phyloP scores from a whole-genome alignment of 169 alveolate species.

The Babesia sp. region DNA sequence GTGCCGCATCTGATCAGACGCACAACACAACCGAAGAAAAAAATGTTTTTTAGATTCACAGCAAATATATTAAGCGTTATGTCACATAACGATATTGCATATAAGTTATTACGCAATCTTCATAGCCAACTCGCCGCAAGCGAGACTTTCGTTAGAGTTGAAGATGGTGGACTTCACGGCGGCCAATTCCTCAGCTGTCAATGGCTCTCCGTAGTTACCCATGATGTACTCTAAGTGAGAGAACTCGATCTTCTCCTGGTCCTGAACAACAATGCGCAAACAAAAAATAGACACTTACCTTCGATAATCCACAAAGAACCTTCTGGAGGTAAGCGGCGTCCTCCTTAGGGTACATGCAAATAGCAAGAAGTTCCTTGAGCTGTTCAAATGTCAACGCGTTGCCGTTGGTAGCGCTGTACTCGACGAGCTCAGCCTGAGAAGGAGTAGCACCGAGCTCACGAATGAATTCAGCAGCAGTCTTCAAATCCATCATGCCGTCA shows the following conservation, averaged over 20 bases:
- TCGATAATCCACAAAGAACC: conserved; percentile 14
- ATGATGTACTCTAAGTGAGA: conserved; percentile 53
- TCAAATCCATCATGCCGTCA: conserved; percentile 35
- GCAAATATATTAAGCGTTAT: background rate
- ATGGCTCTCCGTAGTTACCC: conserved; percentile 68
- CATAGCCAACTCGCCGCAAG: conserved; percentile 36
- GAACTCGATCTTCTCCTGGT: conserved; percentile 9
- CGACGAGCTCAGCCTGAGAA: conserved; percentile 58
- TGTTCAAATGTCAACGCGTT: conserved; percentile 38
- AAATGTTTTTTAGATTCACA: background rate
- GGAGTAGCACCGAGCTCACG: conserved; percentile 64
- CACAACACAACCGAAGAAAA: conserved; percentile 10
- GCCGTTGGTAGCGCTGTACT: conserved; percentile 60
- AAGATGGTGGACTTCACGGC: conserved; percentile 37
- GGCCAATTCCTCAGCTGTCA: conserved; percentile 53
- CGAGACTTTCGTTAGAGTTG: background rate
- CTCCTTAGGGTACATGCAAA: conserved; percentile 57
- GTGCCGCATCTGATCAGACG: conserved; percentile 1
- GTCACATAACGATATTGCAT: background rate
- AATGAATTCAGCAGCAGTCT: conserved; percentile 43
- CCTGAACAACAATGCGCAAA: conserved; percentile 14
- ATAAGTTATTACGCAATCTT: background rate
- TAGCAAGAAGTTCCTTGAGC: conserved; percentile 59
- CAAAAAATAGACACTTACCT: conserved; percentile 2
- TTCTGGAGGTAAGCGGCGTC: conserved; percentile 29